A percentile compares a stretch with the other conserved stretches of the same genome.
These are phyloP conservation scores for Phytopythium delawarense DNA, from an alignment of 352 stramenopile genomes.

Conservation along the genomic window DNA sequence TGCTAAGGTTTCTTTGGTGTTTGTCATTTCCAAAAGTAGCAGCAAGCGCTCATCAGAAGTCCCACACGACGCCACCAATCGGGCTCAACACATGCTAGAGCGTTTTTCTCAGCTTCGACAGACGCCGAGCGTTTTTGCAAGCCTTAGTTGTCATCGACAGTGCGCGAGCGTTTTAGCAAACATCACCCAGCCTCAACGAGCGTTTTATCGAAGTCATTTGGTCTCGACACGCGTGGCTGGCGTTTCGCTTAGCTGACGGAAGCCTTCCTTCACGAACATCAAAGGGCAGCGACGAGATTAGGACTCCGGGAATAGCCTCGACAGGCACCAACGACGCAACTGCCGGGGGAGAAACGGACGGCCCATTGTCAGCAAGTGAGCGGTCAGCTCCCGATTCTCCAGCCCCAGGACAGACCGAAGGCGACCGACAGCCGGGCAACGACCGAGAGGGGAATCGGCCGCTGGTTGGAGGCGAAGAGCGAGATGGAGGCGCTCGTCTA, in stretches of 20 bases:
- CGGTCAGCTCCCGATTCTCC: not conserved
- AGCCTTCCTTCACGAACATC: not conserved
- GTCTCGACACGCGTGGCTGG: not conserved
- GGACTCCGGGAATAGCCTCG: not conserved
- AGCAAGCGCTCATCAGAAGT: not conserved
- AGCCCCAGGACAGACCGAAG: not conserved
- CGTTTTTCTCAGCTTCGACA: not conserved
- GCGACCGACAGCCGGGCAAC: not conserved
- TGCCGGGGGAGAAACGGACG: not conserved
- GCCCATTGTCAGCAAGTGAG: not conserved
- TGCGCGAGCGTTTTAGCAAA: too few relatives aligned
- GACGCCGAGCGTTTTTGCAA: too few relatives aligned
- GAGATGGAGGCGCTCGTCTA: slow-evolving; percentile 41
- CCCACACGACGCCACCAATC: not conserved
- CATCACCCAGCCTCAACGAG: too few relatives aligned
- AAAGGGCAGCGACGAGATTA: not conserved
- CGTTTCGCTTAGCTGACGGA: not conserved
- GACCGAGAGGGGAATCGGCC: not conserved
- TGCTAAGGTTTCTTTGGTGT: not conserved
- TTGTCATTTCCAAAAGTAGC: not conserved
- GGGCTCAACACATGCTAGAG: not conserved
- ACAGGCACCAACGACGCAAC: not conserved
- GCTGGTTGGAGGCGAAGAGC: not conserved
- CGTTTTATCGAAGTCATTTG: too few relatives aligned
- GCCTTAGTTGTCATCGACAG: too few relatives aligned